Conservation (phyloP, 805 yeast species). For the Candida endomychidarum region DNA sequence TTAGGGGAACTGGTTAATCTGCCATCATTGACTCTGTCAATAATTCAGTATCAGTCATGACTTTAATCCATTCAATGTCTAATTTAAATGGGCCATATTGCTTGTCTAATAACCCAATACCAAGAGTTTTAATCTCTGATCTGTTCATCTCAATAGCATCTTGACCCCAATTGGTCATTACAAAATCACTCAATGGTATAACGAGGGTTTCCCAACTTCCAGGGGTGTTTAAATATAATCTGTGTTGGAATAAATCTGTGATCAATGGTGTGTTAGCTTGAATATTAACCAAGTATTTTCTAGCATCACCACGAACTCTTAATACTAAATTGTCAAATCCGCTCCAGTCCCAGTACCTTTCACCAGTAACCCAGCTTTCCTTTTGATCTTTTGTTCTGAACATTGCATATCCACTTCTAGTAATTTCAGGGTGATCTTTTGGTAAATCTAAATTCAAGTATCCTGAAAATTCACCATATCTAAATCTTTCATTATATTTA, state of each 20-base stretch:
- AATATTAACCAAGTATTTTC: conserved; percentile 75
- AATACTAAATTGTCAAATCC: conserved; percentile 60
- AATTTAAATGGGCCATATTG: conserved; percentile 74
- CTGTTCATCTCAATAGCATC: conserved; percentile 58
- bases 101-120: conserved; percentile 75
- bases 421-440: conserved; percentile 59
- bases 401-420: conserved; percentile 78
- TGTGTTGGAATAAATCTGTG: conserved; percentile 80
- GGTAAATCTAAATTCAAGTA: conserved; percentile 69
- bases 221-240: conserved; percentile 67
- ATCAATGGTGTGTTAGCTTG: conserved; percentile 78
- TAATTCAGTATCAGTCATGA: conserved; percentile 52
- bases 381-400: conserved; percentile 71
- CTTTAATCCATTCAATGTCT: conserved; percentile 72
- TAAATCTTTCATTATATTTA: conserved; percentile 36
- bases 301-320: conserved; percentile 68
- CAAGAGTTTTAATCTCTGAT: conserved; percentile 66
- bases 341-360: conserved; percentile 68
- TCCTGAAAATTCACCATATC: conserved; percentile 48
- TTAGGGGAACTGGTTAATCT: not conserved
- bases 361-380: conserved; percentile 49
- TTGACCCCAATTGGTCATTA: conserved; percentile 78
- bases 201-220: conserved; percentile 84
- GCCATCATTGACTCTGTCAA: conserved; percentile 5
- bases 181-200: conserved; percentile 75